These are phyloP conservation scores for Penicillium steckii DNA, from an alignment of 495 filamentous ascomycete species.

Conservation along the genomic window DNA sequence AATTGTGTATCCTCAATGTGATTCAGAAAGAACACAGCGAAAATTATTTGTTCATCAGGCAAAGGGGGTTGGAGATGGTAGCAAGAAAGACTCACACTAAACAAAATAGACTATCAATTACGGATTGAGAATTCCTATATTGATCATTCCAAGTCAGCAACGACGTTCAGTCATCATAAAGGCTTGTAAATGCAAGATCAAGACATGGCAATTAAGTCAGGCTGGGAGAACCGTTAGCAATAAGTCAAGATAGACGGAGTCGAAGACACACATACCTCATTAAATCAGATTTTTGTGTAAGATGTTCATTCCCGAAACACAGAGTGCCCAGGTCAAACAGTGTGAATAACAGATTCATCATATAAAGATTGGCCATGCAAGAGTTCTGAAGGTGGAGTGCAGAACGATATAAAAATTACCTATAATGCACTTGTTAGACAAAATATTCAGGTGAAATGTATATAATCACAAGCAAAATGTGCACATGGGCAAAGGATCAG, in stretches of 20 bases:
- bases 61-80: constrained; percentile 10
- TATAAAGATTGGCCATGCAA: constrained; percentile 49
- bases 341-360: constrained; percentile 93
- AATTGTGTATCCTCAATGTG: constrained; percentile 67
- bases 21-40: constrained; percentile 82
- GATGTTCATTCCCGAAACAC: constrained; percentile 73
- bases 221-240: constrained; percentile 45
- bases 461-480: constrained; percentile 4
- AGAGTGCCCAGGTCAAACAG: constrained; percentile 79
- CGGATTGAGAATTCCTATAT: constrained; percentile 21
- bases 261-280: constrained; percentile 69
- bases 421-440: constrained; percentile 23
- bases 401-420: constrained; percentile 27
- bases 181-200: constrained; percentile 23
- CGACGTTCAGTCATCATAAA: constrained; percentile 25
- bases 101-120: constrained; percentile 1
- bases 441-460: constrained; percentile 7
- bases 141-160: constrained; percentile 31
- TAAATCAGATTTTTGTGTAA: constrained; percentile 97
- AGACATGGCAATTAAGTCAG: constrained; percentile 48
- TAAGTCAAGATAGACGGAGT: background rate
- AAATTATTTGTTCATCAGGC: constrained; percentile 69
- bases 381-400: constrained; percentile 5
- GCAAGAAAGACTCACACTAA: constrained; percentile 30
- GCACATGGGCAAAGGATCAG: constrained; percentile 61